Evolutionary conservation across 176 grass and related monocot species (phyloP).

Genomic region (Musa itinerans): DNA sequence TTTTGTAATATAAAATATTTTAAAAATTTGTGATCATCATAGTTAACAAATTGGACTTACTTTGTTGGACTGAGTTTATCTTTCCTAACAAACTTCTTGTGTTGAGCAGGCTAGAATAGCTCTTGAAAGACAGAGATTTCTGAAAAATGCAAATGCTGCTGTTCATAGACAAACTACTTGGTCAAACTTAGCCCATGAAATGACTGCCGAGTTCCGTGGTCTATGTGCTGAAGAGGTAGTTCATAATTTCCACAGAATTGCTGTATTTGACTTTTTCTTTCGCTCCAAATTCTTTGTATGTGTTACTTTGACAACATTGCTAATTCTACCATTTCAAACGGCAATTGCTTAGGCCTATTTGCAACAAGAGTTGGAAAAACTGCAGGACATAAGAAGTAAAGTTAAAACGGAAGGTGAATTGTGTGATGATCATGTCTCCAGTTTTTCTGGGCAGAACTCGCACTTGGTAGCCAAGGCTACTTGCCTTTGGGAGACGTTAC

Average conservation of each 20-base stretch:
- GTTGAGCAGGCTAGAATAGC: conserved; percentile 86
- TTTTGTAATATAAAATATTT: not conserved
- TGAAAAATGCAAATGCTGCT: conserved; percentile 88
- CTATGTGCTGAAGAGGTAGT: conserved; percentile 98
- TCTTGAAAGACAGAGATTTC: conserved; percentile 88
- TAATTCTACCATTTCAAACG: conserved; percentile 22
- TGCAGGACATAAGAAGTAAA: conserved; percentile 88
- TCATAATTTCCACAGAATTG: conserved; percentile 4
- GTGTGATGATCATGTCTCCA: conserved; percentile 76
- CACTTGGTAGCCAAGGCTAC: conserved; percentile 89
- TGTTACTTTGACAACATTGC: not conserved
- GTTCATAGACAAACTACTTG: conserved; percentile 83
- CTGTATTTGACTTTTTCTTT: not conserved
- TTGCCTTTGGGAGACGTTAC: conserved; percentile 90
- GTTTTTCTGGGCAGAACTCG: conserved; percentile 65
- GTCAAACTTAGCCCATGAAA: conserved; percentile 99
- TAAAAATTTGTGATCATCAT: not conserved
- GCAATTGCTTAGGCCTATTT: conserved; percentile 69
- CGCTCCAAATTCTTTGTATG: conserved; percentile 9
- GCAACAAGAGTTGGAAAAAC: conserved; percentile 95
- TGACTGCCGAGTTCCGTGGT: conserved; percentile 96
- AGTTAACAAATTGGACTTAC: not conserved
- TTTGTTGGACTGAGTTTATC: not conserved
- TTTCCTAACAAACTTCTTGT: not conserved
- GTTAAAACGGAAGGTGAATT: conserved; percentile 77